Percentiles rank a stretch among this genome's conserved stretches.
phyloP scores from a whole-genome alignment of 2,329 filamentous ascomycete genomes.

The Coleophoma cylindrospora region DNA sequence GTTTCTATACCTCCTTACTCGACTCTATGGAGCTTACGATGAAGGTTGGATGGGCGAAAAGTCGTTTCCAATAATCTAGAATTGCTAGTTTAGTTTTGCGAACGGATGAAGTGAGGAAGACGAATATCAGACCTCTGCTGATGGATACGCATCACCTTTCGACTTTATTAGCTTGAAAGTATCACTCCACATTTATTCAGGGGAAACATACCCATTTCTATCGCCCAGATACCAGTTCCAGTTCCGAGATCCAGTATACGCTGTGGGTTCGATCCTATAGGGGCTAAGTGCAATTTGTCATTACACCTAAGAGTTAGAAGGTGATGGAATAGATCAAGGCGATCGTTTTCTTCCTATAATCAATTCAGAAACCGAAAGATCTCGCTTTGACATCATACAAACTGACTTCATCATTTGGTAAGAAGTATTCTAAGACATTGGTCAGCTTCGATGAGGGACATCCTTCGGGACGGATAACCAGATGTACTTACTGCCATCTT shows the following conservation, averaged over 20 bases:
- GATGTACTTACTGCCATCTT: conserved; percentile 28
- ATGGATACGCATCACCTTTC: background rate
- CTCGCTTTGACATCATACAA: conserved; percentile 3
- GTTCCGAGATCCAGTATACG: conserved; percentile 27
- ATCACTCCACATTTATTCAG: conserved; percentile 18
- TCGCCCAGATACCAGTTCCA: conserved; percentile 56
- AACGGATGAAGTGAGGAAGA: background rate
- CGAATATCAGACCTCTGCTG: background rate
- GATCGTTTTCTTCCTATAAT: conserved; percentile 12
- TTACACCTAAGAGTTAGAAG: conserved; percentile 13
- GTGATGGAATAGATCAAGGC: conserved; percentile 17
- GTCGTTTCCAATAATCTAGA: background rate
- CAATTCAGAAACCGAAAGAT: conserved; percentile 4
- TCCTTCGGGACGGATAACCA: too few species aligned
- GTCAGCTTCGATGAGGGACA: too few species aligned
- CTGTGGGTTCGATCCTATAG: conserved; percentile 16
- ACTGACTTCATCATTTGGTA: conserved; percentile 19
- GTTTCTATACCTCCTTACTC: background rate
- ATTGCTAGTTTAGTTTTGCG: background rate
- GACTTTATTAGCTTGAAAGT: background rate
- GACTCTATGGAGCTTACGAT: conserved; percentile 11
- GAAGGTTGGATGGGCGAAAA: background rate
- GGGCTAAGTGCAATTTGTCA: conserved; percentile 14
- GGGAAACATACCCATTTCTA: conserved; percentile 46
- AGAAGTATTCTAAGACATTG: conserved; percentile 15